Conservation (phyloP, 208 protist species). For the Borovskyia barvae region DNA sequence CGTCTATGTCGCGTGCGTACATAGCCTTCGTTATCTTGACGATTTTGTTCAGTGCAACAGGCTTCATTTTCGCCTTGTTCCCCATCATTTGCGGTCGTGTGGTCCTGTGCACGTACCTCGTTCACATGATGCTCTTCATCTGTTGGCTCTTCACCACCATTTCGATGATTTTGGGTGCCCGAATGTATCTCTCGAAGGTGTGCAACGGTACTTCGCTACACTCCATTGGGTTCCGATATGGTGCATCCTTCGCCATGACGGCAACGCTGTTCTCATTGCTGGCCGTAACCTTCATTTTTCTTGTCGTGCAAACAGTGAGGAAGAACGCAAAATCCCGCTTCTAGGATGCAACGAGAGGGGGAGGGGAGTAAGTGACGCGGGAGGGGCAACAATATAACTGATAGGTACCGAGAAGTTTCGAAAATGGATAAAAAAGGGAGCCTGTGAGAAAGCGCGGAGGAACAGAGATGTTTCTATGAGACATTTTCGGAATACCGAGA, state of each 20-base stretch:
- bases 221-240: constrained; percentile 38
- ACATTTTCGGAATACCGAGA: no score
- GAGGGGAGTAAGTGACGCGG: not conserved
- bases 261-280: constrained; percentile 36
- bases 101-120: constrained; percentile 27
- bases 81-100: constrained; percentile 31
- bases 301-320: constrained; percentile 16
- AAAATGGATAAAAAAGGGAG: no score
- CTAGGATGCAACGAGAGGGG: not conserved
- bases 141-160: constrained; percentile 28
- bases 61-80: constrained; percentile 15
- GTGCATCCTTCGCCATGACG: constrained; percentile 30
- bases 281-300: constrained; percentile 15
- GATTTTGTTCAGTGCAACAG: constrained; percentile 5
- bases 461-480: no score
- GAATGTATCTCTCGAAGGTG: constrained; percentile 11
- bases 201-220: constrained; percentile 26
- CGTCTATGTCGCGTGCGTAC: constrained; percentile 18
- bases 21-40: constrained; percentile 12
- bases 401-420: no score
- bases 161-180: constrained; percentile 17
- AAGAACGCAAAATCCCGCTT: constrained; percentile 13
- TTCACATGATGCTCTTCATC: constrained; percentile 16
- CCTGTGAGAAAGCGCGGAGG: no score
- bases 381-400: not conserved